Percentiles rank a stretch among this genome's conserved stretches.
Evolutionary conservation across 768 basidiomycete species (phyloP).

Genomic region (Leccinum arenicola): DNA sequence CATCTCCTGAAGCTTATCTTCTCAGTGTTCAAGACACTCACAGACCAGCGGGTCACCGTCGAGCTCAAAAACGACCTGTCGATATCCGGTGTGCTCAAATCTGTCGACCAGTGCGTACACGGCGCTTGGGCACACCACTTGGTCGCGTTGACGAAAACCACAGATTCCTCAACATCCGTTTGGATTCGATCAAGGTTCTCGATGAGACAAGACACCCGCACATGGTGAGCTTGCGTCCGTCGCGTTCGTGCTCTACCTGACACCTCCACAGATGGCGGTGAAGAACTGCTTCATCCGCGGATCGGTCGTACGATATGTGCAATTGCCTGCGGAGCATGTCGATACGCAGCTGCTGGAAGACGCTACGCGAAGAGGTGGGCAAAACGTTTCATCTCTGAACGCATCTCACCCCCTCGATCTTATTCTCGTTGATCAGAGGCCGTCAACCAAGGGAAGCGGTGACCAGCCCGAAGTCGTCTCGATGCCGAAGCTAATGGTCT

Average conservation of each 20-base stretch:
- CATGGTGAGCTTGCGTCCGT: conserved; percentile 64
- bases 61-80: conserved; percentile 99
- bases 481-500: neutral
- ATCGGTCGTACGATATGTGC: conserved; percentile 96
- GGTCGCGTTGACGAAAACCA: conserved; percentile 8
- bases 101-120: conserved; percentile 87
- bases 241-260: neutral
- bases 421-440: conserved; percentile 33
- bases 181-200: conserved; percentile 90
- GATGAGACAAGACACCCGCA: conserved; percentile 95
- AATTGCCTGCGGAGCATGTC: conserved; percentile 87
- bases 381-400: neutral
- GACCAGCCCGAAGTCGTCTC: conserved; percentile 4
- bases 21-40: conserved; percentile 99
- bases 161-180: conserved; percentile 93
- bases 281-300: conserved; percentile 99
- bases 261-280: conserved; percentile 78
- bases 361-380: conserved; percentile 88
- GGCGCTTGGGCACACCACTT: neutral
- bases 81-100: conserved; percentile 93
- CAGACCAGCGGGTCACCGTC: conserved; percentile 94
- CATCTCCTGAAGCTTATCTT: conserved; percentile 65
- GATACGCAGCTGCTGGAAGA: conserved; percentile 96
- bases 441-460: conserved; percentile 40
- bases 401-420: conserved; percentile 3